These are phyloP conservation scores for Saccharomycopsis oosterbeekiorum DNA, from an alignment of 805 yeast genomes.

Conservation along the genomic window DNA sequence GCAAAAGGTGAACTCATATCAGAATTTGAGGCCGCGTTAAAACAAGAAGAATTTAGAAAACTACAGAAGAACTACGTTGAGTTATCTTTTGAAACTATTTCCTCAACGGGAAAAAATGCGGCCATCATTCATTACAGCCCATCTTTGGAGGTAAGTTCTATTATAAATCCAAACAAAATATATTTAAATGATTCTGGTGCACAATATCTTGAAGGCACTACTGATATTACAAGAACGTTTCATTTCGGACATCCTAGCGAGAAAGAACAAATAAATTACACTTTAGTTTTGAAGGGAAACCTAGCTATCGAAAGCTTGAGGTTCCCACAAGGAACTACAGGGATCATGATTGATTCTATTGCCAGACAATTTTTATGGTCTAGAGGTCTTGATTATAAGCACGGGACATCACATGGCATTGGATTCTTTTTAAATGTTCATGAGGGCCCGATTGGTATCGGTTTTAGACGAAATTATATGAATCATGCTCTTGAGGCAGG, in stretches of 20 bases:
- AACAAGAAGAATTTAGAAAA: conserved; percentile 45
- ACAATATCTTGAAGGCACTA: conserved; percentile 88
- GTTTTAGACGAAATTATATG: conserved; percentile 37
- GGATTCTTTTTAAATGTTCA: conserved; percentile 88
- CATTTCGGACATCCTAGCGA: conserved; percentile 50
- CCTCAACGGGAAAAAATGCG: conserved; percentile 67
- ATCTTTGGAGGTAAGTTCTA: conserved; percentile 42
- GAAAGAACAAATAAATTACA: conserved; percentile 59
- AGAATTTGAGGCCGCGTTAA: conserved; percentile 58
- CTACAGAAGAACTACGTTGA: conserved; percentile 51
- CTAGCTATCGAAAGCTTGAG: conserved; percentile 71
- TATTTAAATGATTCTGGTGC: conserved; percentile 86
- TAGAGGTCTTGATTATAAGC: conserved; percentile 77
- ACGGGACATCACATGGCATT: conserved; percentile 98
- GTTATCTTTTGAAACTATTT: conserved; percentile 65
- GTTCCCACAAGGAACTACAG: conserved; percentile 70
- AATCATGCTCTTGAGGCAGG: conserved; percentile 53
- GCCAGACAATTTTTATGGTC: conserved; percentile 81
- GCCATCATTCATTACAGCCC: conserved; percentile 74
- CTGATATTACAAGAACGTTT: conserved; percentile 86
- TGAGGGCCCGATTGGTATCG: conserved; percentile 87
- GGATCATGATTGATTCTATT: conserved; percentile 65
- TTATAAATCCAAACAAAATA: conserved; percentile 56
- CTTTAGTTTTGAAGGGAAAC: conserved; percentile 87
- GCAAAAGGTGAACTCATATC: conserved; percentile 35